phyloP scores from a whole-genome alignment of 2,329 filamentous ascomycete genomes.

The Gaeumannomyces tritici region DNA sequence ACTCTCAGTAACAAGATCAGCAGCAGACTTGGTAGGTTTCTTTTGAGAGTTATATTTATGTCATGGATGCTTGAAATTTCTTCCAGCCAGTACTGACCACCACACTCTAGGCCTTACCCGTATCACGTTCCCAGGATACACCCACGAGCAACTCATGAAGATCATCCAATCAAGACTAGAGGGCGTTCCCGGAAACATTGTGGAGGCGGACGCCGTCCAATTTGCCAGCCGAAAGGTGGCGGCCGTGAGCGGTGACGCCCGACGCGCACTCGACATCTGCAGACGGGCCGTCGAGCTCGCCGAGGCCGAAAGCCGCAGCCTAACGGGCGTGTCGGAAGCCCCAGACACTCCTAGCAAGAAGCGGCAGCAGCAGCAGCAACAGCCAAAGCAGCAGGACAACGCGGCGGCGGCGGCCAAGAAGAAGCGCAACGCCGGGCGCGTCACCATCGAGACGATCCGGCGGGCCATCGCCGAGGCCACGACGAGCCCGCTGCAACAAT shows the following conservation, averaged over 20 bases:
- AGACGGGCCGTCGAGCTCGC: slow-evolving; percentile 90
- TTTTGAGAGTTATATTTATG: neutral
- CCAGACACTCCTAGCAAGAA: slow-evolving; percentile 22
- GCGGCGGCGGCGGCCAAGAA: slow-evolving; percentile 19
- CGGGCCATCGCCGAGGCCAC: slow-evolving; percentile 93
- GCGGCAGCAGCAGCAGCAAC: slow-evolving; percentile 14
- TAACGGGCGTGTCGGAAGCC: slow-evolving; percentile 17
- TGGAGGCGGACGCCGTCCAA: slow-evolving; percentile 87
- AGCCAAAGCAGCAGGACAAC: slow-evolving; percentile 9
- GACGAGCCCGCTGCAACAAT: slow-evolving; percentile 82
- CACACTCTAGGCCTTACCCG: slow-evolving; percentile 57
- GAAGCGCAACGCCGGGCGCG: slow-evolving; percentile 41
- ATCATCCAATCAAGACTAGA: slow-evolving; percentile 93
- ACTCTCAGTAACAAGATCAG: slow-evolving; percentile 98
- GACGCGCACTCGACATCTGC: slow-evolving; percentile 90
- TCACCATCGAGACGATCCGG: slow-evolving; percentile 90
- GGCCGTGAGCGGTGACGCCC: slow-evolving; percentile 87
- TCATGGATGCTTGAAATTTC: no score
- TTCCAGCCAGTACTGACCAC: neutral
- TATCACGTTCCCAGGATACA: slow-evolving; percentile 96
- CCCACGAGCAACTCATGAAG: slow-evolving; percentile 91
- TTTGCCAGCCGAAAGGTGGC: slow-evolving; percentile 96
- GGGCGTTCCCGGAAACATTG: slow-evolving; percentile 79
- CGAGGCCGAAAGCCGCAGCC: slow-evolving; percentile 50
- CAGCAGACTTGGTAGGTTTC: slow-evolving; percentile 57